Evolutionary conservation across 2,329 filamentous ascomycete species (phyloP), one percentile per base, ranked within the genome.

Genomic region (Penicillium hordei): DNA sequence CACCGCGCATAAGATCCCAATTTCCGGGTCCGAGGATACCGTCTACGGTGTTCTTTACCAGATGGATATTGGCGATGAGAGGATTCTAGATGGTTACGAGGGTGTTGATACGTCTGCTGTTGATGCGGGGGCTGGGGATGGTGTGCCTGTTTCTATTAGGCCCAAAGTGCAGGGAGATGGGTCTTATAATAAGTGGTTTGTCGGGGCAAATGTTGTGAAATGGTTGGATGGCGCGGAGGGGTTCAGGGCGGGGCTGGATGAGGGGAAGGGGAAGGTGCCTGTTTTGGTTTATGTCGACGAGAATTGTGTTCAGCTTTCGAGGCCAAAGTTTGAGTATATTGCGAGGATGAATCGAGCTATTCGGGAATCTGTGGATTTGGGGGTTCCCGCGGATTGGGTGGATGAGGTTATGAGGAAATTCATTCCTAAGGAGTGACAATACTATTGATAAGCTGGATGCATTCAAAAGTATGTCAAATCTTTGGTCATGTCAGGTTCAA

Each of bases 281-380:
- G 72, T 70, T 10, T 61, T 78, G 56, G 73, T 78, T 19, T 78
- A 78, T 68, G 71, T 78, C 10, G 76, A 78, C 68, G 76, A 78
- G 61, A 51, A 70, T 52, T 68, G 73, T 33, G 71, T 76, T 13
- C 42, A 49, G 17, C 55, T 71, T 17, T 72, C 68, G 0, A 52
- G 59, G 33, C 75, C 76, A 2, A 75, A 69, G 38, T 58, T 64
- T 8, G 75, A 78, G 63, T 78, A 78, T 62, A 70, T 78, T 38
- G 69, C 65, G 3, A 60, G 76, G 51, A 78, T 78, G 76, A 77
- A 78, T 58, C 68, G 76, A 33, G 76, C 68, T n/a, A 76, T 78
- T 62, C 57, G 65, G 9, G 76, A 78, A 63, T 69, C 71, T 7
- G 68, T 71, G 44, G 57, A 52, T 23, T 63, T 78, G 49, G 76